These are phyloP conservation scores for Ceratobasidium sp. DNA, from an alignment of 1,284 basidiomycete species.

Conservation along the genomic window DNA sequence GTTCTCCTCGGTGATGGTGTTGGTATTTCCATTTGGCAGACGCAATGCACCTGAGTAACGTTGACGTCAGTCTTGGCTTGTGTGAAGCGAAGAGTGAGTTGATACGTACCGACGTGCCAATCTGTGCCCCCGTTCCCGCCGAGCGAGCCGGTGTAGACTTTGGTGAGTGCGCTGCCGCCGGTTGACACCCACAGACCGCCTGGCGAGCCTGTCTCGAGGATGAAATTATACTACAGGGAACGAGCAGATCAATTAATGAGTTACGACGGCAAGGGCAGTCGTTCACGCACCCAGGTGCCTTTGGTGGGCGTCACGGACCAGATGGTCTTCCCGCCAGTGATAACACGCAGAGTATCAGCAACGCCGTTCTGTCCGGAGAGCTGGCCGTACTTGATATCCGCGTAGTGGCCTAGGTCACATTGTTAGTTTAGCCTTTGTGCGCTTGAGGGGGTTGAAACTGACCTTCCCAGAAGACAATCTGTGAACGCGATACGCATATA, in stretches of 20 bases:
- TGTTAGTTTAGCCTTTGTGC: background rate
- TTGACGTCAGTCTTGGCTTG: background rate
- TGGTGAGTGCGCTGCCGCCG: conserved; percentile 60
- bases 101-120: conserved; percentile 30
- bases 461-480: conserved; percentile 37
- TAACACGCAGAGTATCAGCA: conserved; percentile 27
- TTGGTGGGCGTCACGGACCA: conserved; percentile 39
- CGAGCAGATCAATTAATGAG: background rate
- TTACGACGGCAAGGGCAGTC: background rate
- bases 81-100: background rate
- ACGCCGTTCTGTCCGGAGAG: conserved; percentile 36
- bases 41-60: conserved; percentile 16
- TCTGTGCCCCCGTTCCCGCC: conserved; percentile 36
- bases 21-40: conserved; percentile 34
- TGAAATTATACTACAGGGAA: conserved; percentile 55
- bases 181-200: conserved; percentile 68
- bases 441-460: background rate
- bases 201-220: conserved; percentile 59
- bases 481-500: no score
- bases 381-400: conserved; percentile 40
- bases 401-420: conserved; percentile 28
- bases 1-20: conserved; percentile 40
- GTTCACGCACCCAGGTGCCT: conserved; percentile 32
- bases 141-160: conserved; percentile 54
- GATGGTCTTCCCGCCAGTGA: conserved; percentile 34